Conservation (phyloP, 2,329 filamentous ascomycete genomes). For the Scorias spongiosa region DNA sequence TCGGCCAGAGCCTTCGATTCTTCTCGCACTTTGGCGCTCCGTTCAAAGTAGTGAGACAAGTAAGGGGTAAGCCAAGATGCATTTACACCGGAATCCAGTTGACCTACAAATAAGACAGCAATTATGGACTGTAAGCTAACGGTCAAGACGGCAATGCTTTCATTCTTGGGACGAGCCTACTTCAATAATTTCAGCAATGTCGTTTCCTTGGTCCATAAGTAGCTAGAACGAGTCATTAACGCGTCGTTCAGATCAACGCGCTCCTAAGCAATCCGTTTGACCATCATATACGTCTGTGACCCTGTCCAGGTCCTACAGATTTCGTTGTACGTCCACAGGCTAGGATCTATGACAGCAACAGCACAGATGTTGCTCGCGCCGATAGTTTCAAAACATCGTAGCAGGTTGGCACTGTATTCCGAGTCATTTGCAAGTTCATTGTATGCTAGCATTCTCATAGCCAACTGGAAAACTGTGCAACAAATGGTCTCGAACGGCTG, state of each 20-base stretch:
- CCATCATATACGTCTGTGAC: conserved; percentile 32
- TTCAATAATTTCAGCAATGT: conserved; percentile 27
- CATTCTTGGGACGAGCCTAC: conserved; percentile 11
- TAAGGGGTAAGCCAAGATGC: conserved; percentile 38
- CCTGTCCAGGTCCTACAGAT: conserved; percentile 31
- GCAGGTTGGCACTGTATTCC: conserved; percentile 25
- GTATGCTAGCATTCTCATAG: conserved; percentile 39
- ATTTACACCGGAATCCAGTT: conserved; percentile 42
- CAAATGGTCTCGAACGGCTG: conserved; percentile 42
- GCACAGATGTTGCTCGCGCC: conserved; percentile 28
- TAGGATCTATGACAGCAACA: conserved; percentile 37
- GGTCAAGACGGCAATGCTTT: not conserved
- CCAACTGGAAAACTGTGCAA: conserved; percentile 39
- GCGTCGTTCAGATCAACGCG: conserved; percentile 26
- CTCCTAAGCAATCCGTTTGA: conserved; percentile 33
- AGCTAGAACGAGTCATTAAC: conserved; percentile 38
- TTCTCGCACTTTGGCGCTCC: conserved; percentile 29
- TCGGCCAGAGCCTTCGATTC: conserved; percentile 34
- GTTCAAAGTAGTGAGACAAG: conserved; percentile 31
- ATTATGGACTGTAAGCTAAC: conserved; percentile 31
- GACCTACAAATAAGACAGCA: conserved; percentile 40
- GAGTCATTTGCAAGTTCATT: conserved; percentile 38
- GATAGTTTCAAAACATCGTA: conserved; percentile 33
- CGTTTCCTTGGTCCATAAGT: conserved; percentile 37
- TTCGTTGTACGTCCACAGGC: conserved; percentile 31